Conservation (phyloP, 176 grass and related monocot species). For the Musa itinerans region DNA sequence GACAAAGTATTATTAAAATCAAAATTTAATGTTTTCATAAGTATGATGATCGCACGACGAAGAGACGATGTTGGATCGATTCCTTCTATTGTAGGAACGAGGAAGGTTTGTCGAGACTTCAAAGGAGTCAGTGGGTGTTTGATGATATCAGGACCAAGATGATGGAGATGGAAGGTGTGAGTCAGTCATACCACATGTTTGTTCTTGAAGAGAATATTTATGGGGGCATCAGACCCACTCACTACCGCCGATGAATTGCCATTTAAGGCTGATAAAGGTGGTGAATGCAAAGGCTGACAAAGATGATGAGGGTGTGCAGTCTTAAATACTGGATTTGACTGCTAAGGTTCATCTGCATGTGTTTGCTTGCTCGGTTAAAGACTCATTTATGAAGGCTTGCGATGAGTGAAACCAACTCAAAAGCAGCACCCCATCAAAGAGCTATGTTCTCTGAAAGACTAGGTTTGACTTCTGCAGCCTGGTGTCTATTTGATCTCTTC, state of each 20-base stretch:
- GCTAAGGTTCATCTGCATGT: neutral
- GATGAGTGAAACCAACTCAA: neutral
- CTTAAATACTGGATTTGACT: constrained; percentile 1
- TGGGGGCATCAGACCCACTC: neutral
- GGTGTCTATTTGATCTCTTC: neutral
- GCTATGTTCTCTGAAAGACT: neutral
- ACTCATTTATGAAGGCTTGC: neutral
- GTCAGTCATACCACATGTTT: neutral
- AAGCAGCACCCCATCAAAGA: neutral
- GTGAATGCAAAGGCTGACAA: too few relatives aligned
- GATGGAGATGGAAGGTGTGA: neutral
- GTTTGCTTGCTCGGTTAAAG: neutral
- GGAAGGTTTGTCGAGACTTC: too few relatives aligned
- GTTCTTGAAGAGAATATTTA: neutral
- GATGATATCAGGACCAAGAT: neutral
- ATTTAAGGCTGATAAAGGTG: neutral
- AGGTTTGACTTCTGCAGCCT: constrained; percentile 1
- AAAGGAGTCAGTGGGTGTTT: too few relatives aligned
- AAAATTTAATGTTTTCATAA: too few relatives aligned
- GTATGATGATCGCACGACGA: too few relatives aligned
- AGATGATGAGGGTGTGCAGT: neutral
- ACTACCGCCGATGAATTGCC: neutral
- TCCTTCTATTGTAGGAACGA: too few relatives aligned
- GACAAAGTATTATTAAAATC: too few relatives aligned
- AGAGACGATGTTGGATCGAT: too few relatives aligned